These are phyloP conservation scores for Lachnellula suecica DNA, from an alignment of 2,329 filamentous ascomycete species.

Conservation along the genomic window DNA sequence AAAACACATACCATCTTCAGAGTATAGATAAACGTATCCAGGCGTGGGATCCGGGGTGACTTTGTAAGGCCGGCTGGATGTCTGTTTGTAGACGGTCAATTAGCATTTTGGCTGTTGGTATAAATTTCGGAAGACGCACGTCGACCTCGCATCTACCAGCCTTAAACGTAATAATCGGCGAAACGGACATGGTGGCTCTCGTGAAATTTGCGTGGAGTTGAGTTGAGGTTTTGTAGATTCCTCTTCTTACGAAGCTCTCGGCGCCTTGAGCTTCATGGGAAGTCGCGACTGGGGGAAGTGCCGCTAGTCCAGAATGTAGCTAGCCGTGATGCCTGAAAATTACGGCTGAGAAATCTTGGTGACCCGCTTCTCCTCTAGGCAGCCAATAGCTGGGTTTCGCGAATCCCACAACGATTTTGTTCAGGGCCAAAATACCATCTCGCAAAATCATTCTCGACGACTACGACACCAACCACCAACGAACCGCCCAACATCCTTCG, in stretches of 20 bases:
- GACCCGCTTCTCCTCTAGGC: not conserved
- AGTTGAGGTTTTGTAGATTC: conserved; percentile 5
- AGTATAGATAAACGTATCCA: conserved; percentile 90
- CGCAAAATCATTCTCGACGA: conserved; percentile 4
- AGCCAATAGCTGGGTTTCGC: not conserved
- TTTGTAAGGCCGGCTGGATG: conserved; percentile 61
- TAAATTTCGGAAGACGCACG: conserved; percentile 52
- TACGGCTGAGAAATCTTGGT: not conserved
- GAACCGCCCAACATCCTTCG: conserved; percentile 28
- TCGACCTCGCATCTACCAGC: conserved; percentile 85
- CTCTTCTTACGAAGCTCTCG: conserved; percentile 15
- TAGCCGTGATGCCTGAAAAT: not conserved
- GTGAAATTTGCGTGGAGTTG: too few relatives aligned
- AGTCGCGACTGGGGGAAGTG: conserved; percentile 1
- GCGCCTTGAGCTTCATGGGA: not conserved
- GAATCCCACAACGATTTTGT: conserved; percentile 3
- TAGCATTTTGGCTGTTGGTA: not conserved
- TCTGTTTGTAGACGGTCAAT: conserved; percentile 36
- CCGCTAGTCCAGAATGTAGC: conserved; percentile 1
- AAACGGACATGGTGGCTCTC: conserved; percentile 71
- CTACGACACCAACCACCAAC: conserved; percentile 25
- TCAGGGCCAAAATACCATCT: not conserved
- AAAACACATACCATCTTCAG: conserved; percentile 72
- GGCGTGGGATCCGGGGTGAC: conserved; percentile 71
- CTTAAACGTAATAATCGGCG: conserved; percentile 93